phyloP scores from a whole-genome alignment of 164 flowering plant genomes.

The Euptelea pleiosperma region DNA sequence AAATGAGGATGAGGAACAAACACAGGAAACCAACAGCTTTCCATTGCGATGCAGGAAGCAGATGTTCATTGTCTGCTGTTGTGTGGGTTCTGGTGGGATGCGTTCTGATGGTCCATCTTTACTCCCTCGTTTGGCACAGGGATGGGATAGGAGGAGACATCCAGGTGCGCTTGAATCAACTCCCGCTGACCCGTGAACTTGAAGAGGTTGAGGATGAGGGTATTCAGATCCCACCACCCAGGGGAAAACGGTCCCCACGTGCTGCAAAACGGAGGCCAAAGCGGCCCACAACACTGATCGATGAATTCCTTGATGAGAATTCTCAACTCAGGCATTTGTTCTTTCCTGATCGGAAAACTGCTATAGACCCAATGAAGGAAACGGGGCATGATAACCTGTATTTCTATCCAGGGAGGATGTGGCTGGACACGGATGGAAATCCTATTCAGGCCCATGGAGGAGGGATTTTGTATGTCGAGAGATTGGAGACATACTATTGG shows the following conservation, averaged over 20 bases:
- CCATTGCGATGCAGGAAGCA: conserved; percentile 83
- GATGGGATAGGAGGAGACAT: conserved; percentile 23
- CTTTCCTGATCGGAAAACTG: conserved; percentile 65
- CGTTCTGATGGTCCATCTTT: conserved; percentile 60
- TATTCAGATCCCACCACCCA: conserved; percentile 70
- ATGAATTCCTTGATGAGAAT: conserved; percentile 91
- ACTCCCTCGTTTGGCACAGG: conserved; percentile 37
- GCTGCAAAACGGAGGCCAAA: conserved; percentile 74
- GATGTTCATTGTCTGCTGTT: conserved; percentile 47
- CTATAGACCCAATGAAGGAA: conserved; percentile 63
- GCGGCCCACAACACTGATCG: conserved; percentile 56
- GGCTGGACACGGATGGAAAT: conserved; percentile 95
- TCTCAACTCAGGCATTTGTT: conserved; percentile 72
- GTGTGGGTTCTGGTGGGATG: conserved; percentile 68
- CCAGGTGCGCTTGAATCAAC: conserved; percentile 32
- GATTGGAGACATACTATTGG: conserved; percentile 74
- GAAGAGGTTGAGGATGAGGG: conserved; percentile 78
- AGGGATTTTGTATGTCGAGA: conserved; percentile 71
- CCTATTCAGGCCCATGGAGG: conserved; percentile 99
- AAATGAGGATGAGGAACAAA: conserved; percentile 84
- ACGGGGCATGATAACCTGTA: conserved; percentile 51
- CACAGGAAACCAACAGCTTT: conserved; percentile 73
- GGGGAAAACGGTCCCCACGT: conserved; percentile 79
- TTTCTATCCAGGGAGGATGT: conserved; percentile 75
- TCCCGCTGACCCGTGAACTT: conserved; percentile 58